Percentiles rank a stretch among this genome's conserved stretches.
Conservation (phyloP, 2,329 filamentous ascomycete species). For the Claviceps quebecensis region DNA sequence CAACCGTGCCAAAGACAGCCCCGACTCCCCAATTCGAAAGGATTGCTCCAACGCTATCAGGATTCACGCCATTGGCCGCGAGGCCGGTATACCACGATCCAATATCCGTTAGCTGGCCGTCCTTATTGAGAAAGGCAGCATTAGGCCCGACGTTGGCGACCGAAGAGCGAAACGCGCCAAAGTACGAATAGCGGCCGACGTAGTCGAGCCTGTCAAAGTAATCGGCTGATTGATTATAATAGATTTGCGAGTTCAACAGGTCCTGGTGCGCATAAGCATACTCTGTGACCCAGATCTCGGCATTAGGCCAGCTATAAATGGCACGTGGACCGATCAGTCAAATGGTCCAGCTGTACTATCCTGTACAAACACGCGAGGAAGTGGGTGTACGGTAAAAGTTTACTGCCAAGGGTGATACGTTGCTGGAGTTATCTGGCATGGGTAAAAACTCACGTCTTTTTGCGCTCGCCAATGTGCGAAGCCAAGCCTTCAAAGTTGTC, state of each 20-base stretch:
- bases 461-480: slow-evolving; percentile 45
- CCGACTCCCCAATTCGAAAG: background rate
- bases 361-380: no score
- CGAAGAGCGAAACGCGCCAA: slow-evolving; percentile 56
- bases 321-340: background rate
- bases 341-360: no score
- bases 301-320: slow-evolving; percentile 41
- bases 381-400: no score
- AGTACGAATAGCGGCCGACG: slow-evolving; percentile 58
- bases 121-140: slow-evolving; percentile 52
- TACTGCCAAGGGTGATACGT: no score
- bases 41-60: slow-evolving; percentile 13
- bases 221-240: slow-evolving; percentile 51
- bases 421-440: no score
- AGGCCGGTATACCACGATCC: slow-evolving; percentile 64
- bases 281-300: slow-evolving; percentile 65
- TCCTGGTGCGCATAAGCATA: slow-evolving; percentile 49
- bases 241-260: slow-evolving; percentile 43
- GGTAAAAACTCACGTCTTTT: slow-evolving; percentile 18
- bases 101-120: slow-evolving; percentile 59
- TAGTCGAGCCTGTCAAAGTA: slow-evolving; percentile 47
- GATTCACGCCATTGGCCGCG: slow-evolving; percentile 29
- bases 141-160: slow-evolving; percentile 64
- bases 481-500: slow-evolving; percentile 56
- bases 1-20: slow-evolving; percentile 1